Percentiles rank a stretch among this genome's conserved stretches.
Conservation (phyloP, 176 grass and related monocot genomes). For the Oryza glaberrima region DNA sequence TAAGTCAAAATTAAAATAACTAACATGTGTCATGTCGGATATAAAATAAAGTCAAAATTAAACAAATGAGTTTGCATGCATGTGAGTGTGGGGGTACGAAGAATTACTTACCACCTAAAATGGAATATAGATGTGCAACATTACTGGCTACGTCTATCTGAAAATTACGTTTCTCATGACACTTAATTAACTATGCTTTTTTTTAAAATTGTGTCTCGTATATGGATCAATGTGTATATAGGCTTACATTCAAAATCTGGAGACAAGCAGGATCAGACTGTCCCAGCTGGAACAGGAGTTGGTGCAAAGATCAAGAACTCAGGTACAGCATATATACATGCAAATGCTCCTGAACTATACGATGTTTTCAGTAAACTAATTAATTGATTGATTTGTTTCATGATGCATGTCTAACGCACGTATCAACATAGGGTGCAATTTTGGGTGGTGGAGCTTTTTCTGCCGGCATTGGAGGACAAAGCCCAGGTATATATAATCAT, state of each 20-base stretch:
- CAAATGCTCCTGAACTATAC: background rate
- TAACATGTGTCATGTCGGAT: too few species aligned
- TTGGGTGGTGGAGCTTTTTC: constrained; percentile 40
- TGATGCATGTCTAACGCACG: background rate
- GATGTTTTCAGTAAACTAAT: background rate
- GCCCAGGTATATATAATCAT: constrained; percentile 35
- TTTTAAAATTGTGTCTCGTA: background rate
- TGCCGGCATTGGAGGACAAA: constrained; percentile 43
- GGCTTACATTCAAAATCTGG: constrained; percentile 77
- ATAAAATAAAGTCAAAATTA: too few species aligned
- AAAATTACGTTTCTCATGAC: constrained; percentile 18
- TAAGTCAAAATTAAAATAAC: background rate
- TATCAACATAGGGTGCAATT: constrained; percentile 36
- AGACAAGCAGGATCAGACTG: constrained; percentile 68
- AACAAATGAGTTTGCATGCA: too few species aligned
- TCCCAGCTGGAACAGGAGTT: constrained; percentile 60
- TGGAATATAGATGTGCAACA: background rate
- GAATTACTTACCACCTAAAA: constrained; percentile 9
- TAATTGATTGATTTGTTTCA: background rate
- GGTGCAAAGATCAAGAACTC: constrained; percentile 52
- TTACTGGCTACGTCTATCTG: background rate
- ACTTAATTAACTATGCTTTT: constrained; percentile 6
- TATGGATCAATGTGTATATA: background rate
- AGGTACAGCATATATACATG: constrained; percentile 23
- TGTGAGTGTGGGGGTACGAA: background rate